Conservation (phyloP, 2,329 filamentous ascomycete species). For the Ceratocystis alfenasii region DNA sequence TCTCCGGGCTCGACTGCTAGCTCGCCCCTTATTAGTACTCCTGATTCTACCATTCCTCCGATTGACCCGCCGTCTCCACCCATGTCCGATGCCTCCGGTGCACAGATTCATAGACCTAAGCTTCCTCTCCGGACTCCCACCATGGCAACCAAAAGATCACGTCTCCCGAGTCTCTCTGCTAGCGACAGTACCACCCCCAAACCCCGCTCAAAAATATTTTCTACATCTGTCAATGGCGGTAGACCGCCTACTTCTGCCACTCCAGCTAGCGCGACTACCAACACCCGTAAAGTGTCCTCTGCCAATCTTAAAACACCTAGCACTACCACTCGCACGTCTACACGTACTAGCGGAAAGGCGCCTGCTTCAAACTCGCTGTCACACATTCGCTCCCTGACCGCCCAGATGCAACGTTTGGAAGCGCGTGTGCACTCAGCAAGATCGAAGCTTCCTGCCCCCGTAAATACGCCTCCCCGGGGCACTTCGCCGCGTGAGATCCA, state of each 20-base stretch:
- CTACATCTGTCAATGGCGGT: slow-evolving; percentile 29
- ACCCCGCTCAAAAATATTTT: slow-evolving; percentile 38
- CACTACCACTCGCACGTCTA: slow-evolving; percentile 39
- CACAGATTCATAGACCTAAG: slow-evolving; percentile 32
- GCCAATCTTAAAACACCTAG: slow-evolving; percentile 26
- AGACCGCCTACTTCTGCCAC: slow-evolving; percentile 24
- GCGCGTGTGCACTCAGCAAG: slow-evolving; percentile 82
- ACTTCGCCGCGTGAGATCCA: slow-evolving; percentile 55
- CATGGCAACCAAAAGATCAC: slow-evolving; percentile 27
- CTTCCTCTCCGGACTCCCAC: slow-evolving; percentile 31
- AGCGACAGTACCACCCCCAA: slow-evolving; percentile 46
- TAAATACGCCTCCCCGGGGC: slow-evolving; percentile 58
- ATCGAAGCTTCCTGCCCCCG: slow-evolving; percentile 78
- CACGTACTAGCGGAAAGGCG: slow-evolving; percentile 37
- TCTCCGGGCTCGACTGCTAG: slow-evolving; percentile 80
- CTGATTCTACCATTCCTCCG: slow-evolving; percentile 51
- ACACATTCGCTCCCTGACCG: slow-evolving; percentile 86
- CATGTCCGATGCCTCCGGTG: slow-evolving; percentile 70
- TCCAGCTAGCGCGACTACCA: slow-evolving; percentile 23
- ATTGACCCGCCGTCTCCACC: slow-evolving; percentile 86
- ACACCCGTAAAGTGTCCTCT: slow-evolving; percentile 21
- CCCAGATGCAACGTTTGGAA: slow-evolving; percentile 94
- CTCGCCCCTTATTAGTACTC: slow-evolving; percentile 80
- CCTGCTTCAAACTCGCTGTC: slow-evolving; percentile 60
- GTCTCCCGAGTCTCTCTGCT: slow-evolving; percentile 39